Evolutionary conservation across 1,284 basidiomycete species (phyloP).

Genomic region (Laetiporus sulphureus): DNA sequence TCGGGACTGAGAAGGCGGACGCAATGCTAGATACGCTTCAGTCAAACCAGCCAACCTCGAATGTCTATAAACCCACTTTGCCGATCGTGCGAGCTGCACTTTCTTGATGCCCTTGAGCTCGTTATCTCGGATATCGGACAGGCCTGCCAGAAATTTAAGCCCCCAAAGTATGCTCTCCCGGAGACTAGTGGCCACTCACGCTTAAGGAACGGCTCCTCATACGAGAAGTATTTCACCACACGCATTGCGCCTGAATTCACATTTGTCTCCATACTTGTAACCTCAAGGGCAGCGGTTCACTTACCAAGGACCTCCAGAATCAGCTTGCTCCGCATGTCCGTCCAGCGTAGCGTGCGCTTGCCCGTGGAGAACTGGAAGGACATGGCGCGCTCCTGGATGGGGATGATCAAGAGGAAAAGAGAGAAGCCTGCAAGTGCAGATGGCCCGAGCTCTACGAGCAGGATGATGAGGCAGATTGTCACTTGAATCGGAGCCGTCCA

Average conservation of each 20-base stretch:
- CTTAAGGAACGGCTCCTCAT: constrained; percentile 58
- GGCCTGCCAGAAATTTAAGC: constrained; percentile 30
- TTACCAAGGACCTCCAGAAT: constrained; percentile 59
- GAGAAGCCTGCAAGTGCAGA: constrained; percentile 76
- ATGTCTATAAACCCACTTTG: constrained; percentile 38
- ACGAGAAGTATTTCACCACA: constrained; percentile 74
- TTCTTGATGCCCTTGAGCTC: constrained; percentile 51
- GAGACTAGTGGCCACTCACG: constrained; percentile 30
- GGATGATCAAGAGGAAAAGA: constrained; percentile 62
- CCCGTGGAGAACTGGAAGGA: constrained; percentile 57
- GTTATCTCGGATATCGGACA: constrained; percentile 43
- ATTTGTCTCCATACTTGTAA: no score
- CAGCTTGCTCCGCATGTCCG: constrained; percentile 62
- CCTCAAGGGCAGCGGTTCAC: constrained; percentile 8
- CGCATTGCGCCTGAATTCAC: constrained; percentile 49
- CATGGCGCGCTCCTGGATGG: constrained; percentile 70
- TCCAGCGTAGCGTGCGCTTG: constrained; percentile 58
- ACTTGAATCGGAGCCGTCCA: constrained; percentile 73
- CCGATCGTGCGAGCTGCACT: constrained; percentile 56
- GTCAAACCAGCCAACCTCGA: constrained; percentile 1
- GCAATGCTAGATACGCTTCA: constrained; percentile 33
- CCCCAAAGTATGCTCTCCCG: constrained; percentile 1
- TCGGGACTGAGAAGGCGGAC: constrained; percentile 49
- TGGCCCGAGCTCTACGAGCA: constrained; percentile 63
- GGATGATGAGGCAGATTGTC: constrained; percentile 51